Conservation (phyloP, 805 yeast genomes). For the Candida schatavii region DNA sequence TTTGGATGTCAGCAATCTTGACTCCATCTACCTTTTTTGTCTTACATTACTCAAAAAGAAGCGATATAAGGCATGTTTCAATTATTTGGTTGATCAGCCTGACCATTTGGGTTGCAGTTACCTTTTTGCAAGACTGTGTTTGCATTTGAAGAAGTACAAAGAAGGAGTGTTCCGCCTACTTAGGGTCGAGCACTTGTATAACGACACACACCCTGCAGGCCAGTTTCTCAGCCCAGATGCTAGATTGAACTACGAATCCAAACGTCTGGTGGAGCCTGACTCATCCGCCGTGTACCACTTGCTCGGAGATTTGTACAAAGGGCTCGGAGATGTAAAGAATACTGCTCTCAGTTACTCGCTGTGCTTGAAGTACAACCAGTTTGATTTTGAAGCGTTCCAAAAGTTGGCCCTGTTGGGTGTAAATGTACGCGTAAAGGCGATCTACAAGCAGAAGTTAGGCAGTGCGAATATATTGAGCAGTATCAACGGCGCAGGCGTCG, state of each 20-base stretch:
- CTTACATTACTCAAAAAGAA: slow-evolving; percentile 58
- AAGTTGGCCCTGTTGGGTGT: slow-evolving; percentile 72
- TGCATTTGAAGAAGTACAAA: slow-evolving; percentile 49
- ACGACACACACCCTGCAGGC: slow-evolving; percentile 14
- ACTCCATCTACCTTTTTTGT: slow-evolving; percentile 68
- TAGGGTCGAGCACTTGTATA: slow-evolving; percentile 28
- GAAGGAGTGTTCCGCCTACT: slow-evolving; percentile 57
- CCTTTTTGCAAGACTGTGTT: slow-evolving; percentile 67
- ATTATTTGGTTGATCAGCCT: slow-evolving; percentile 37
- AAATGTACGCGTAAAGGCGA: slow-evolving; percentile 55
- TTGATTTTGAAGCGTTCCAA: slow-evolving; percentile 82
- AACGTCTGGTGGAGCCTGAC: slow-evolving; percentile 53
- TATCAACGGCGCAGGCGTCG: background rate
- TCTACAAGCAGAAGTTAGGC: slow-evolving; percentile 35
- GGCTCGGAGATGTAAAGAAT: slow-evolving; percentile 58
- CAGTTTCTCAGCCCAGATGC: background rate
- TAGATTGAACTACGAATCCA: slow-evolving; percentile 34
- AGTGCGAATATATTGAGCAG: background rate
- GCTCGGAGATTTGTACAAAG: slow-evolving; percentile 64
- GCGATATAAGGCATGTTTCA: slow-evolving; percentile 61
- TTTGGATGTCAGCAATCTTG: slow-evolving; percentile 50
- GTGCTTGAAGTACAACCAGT: slow-evolving; percentile 74
- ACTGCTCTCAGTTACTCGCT: slow-evolving; percentile 66
- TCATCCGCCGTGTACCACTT: slow-evolving; percentile 64
- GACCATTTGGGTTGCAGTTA: slow-evolving; percentile 74